A percentile compares a stretch with the other conserved stretches of the same genome.
Conservation (phyloP, 139 green algal genomes). For the Microglena sp. region DNA sequence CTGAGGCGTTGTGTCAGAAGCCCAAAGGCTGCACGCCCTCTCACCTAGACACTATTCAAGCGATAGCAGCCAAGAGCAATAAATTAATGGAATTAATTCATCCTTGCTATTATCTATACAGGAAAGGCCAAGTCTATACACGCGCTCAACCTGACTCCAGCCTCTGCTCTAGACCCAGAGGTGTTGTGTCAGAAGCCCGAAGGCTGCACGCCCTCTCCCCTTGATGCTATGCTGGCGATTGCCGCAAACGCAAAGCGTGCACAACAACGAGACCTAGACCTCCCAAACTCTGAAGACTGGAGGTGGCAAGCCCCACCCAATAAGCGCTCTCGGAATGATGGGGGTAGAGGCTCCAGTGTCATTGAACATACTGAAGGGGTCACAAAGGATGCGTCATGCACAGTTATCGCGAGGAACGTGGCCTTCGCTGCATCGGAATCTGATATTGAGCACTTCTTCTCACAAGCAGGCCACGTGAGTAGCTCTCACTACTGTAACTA, state of each 20-base stretch:
- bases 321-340: no score
- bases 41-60: conserved; percentile 31
- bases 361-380: conserved; percentile 14
- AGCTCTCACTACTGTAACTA: no score
- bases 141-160: conserved; percentile 64
- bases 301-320: no score
- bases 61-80: no score
- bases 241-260: no score
- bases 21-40: conserved; percentile 47
- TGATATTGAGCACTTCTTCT: conserved; percentile 62
- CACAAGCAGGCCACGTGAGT: no score
- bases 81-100: no score
- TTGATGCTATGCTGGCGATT: conserved; percentile 19
- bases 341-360: no score
- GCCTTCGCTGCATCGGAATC: conserved; percentile 49
- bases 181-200: conserved; percentile 41
- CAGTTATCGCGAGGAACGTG: conserved; percentile 67
- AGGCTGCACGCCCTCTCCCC: conserved; percentile 45
- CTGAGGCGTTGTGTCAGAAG: conserved; percentile 31
- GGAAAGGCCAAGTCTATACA: conserved; percentile 55
- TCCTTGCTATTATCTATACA: no score
- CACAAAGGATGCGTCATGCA: conserved; percentile 49
- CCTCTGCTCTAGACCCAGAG: conserved; percentile 44
- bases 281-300: no score
- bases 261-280: no score